Conservation (phyloP, 2,329 filamentous ascomycete species). For the Sarocladium oryzae region DNA sequence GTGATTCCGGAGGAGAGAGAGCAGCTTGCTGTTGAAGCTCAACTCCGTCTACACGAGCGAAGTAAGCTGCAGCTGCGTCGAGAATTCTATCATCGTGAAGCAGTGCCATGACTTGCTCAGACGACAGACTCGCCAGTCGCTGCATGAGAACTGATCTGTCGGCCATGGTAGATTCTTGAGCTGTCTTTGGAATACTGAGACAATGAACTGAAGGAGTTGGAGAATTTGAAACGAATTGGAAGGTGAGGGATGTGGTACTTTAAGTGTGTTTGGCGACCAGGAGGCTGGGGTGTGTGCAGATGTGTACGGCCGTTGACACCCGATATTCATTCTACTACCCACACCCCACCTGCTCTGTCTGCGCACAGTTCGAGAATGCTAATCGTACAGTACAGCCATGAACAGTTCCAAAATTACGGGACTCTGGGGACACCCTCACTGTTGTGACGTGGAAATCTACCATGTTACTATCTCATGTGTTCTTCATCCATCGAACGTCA, state of each 20-base stretch:
- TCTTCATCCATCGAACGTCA: not conserved
- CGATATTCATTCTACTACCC: not conserved
- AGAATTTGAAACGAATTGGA: not conserved
- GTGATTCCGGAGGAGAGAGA: not conserved
- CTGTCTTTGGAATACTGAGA: not conserved
- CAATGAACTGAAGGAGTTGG: not conserved
- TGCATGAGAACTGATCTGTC: constrained; percentile 6
- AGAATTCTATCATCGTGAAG: constrained; percentile 6
- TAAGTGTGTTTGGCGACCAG: not conserved
- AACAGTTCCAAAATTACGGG: not conserved
- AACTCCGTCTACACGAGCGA: not conserved
- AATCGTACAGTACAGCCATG: not conserved
- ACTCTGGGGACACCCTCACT: not conserved
- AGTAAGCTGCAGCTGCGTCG: constrained; percentile 6
- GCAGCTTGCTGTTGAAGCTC: not conserved
- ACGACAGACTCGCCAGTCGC: constrained; percentile 4
- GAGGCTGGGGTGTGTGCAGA: not conserved
- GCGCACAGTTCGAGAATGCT: not conserved
- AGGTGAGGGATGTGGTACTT: not conserved
- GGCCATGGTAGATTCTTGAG: not conserved
- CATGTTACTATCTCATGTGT: not conserved
- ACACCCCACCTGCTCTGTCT: not conserved
- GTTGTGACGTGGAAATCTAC: not conserved
- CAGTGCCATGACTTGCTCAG: not conserved
- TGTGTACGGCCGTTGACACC: not conserved